phyloP scores from a whole-genome alignment of 1,284 basidiomycete genomes.

The Trametes hirsuta region DNA sequence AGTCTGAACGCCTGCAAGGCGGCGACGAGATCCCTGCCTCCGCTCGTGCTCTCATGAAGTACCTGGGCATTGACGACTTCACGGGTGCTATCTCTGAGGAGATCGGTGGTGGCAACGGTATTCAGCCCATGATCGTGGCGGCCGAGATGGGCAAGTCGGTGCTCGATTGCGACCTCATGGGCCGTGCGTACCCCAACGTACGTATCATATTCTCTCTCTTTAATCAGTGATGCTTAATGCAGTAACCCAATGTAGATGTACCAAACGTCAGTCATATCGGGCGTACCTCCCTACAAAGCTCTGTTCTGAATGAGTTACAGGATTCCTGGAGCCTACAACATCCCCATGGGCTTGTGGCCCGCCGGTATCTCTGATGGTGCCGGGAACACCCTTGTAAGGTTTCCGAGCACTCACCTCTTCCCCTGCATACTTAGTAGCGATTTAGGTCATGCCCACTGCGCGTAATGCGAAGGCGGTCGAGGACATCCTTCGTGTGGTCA shows the following conservation, averaged over 20 bases:
- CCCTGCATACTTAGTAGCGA: not conserved
- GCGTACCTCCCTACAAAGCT: not conserved
- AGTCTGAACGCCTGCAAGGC: constrained; percentile 38
- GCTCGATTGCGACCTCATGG: constrained; percentile 53
- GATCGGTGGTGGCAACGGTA: constrained; percentile 63
- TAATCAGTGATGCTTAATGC: constrained; percentile 6
- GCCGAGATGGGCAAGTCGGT: constrained; percentile 35
- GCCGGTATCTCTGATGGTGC: constrained; percentile 50
- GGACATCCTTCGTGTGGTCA: constrained; percentile 34
- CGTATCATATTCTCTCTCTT: not conserved
- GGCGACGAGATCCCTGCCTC: constrained; percentile 38
- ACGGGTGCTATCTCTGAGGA: constrained; percentile 49
- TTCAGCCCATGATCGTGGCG: constrained; percentile 53
- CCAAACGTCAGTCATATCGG: constrained; percentile 35
- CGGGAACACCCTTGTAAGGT: constrained; percentile 41
- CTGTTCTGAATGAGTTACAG: constrained; percentile 22
- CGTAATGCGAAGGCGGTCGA: constrained; percentile 35
- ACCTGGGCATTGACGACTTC: constrained; percentile 30
- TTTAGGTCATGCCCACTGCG: constrained; percentile 35
- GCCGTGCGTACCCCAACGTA: constrained; percentile 46
- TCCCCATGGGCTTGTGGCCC: constrained; percentile 43
- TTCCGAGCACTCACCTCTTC: not conserved
- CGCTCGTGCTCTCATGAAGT: constrained; percentile 29
- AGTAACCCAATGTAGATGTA: constrained; percentile 30
- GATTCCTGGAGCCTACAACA: constrained; percentile 44